Percentiles rank a stretch among this genome's conserved stretches.
Conservation (phyloP, 306 rosid genomes). For the Mucuna pruriens region DNA sequence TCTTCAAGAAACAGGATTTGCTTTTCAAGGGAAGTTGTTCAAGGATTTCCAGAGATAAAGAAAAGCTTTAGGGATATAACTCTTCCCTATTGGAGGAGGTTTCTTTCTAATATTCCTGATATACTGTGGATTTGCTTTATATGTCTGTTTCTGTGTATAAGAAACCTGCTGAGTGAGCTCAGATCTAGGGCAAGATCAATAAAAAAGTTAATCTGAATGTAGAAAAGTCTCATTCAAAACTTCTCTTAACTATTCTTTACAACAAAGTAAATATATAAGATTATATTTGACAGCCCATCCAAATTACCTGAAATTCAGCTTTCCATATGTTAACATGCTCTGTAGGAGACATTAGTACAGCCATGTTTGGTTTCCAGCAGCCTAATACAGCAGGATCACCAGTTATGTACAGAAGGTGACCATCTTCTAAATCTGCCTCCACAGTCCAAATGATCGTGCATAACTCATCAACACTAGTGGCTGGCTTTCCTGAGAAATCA, state of each 20-base stretch:
- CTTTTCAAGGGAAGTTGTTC: conserved; percentile 23
- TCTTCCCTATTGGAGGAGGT: not conserved
- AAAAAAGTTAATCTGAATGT: conserved; percentile 17
- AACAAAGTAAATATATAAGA: conserved; percentile 7
- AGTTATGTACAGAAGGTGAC: conserved; percentile 79
- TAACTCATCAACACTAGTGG: conserved; percentile 51
- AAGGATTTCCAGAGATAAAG: conserved; percentile 33
- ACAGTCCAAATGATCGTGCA: conserved; percentile 76
- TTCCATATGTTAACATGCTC: conserved; percentile 81
- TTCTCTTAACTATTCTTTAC: not conserved
- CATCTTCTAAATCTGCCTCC: conserved; percentile 83
- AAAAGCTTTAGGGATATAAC: not conserved
- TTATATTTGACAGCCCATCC: conserved; percentile 4
- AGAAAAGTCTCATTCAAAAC: conserved; percentile 23
- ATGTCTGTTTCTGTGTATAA: not conserved
- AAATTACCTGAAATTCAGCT: conserved; percentile 77
- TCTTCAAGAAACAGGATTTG: conserved; percentile 11
- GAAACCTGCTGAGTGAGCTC: conserved; percentile 6
- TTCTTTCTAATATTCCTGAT: conserved; percentile 3
- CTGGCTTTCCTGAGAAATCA: conserved; percentile 63
- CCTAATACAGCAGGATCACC: conserved; percentile 87
- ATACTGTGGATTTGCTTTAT: conserved; percentile 18
- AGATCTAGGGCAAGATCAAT: conserved; percentile 1
- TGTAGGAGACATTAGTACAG: conserved; percentile 73
- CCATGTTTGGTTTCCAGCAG: conserved; percentile 86